Conservation (phyloP, 208 protist genomes). For the Novymonas esmeraldas region DNA sequence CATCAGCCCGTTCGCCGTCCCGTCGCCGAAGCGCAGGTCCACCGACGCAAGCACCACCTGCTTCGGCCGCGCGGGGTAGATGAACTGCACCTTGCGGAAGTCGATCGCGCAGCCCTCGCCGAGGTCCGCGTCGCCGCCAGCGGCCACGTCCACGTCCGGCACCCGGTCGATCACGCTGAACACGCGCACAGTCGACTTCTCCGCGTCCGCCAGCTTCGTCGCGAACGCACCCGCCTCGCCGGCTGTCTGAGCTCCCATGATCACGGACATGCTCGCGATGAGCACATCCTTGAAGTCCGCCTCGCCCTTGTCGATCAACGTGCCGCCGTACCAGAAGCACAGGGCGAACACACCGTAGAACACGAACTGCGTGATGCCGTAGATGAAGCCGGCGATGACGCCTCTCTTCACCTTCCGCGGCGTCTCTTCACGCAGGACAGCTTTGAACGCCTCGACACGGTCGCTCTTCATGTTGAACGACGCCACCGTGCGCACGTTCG, state of each 20-base stretch:
- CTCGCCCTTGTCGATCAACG: slow-evolving; percentile 68
- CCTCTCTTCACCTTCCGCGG: slow-evolving; percentile 28
- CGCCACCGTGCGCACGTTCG: slow-evolving; percentile 73
- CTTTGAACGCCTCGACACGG: slow-evolving; percentile 31
- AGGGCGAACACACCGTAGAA: slow-evolving; percentile 62
- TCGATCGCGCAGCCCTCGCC: slow-evolving; percentile 51
- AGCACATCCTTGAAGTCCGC: slow-evolving; percentile 62
- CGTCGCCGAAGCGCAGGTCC: slow-evolving; percentile 39
- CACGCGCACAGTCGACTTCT: slow-evolving; percentile 49
- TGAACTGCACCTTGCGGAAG: slow-evolving; percentile 56
- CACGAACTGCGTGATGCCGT: slow-evolving; percentile 65
- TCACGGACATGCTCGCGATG: slow-evolving; percentile 47
- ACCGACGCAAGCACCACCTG: slow-evolving; percentile 60
- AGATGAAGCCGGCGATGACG: slow-evolving; percentile 45
- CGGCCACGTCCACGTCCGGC: slow-evolving; percentile 60
- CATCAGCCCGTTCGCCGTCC: slow-evolving; percentile 70
- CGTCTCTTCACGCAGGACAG: slow-evolving; percentile 22
- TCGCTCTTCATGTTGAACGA: slow-evolving; percentile 74
- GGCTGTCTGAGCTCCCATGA: slow-evolving; percentile 61
- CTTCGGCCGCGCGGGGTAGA: slow-evolving; percentile 65
- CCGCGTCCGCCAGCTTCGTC: slow-evolving; percentile 56
- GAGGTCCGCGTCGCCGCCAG: slow-evolving; percentile 41
- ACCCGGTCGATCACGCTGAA: slow-evolving; percentile 83
- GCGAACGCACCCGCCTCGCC: slow-evolving; percentile 75
- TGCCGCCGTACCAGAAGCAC: slow-evolving; percentile 82